phyloP scores from a whole-genome alignment of 305 asterid genomes.

The Fraxinus nigra region DNA sequence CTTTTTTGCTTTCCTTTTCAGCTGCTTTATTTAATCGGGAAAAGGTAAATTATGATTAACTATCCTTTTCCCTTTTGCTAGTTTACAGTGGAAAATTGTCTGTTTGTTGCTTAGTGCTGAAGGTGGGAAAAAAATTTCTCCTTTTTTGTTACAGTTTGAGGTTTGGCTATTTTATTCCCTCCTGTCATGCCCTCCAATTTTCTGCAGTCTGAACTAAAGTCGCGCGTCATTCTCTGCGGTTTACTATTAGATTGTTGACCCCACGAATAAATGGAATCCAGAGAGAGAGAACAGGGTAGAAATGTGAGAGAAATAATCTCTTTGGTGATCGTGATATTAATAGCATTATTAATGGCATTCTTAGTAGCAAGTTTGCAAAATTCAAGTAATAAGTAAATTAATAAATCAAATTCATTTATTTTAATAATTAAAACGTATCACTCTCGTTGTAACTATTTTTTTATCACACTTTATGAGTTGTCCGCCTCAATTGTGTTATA shows the following conservation, averaged over 20 bases:
- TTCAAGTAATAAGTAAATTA: neutral
- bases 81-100: neutral
- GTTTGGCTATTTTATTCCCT: neutral
- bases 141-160: neutral
- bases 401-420: neutral
- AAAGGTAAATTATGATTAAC: neutral
- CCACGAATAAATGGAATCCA: neutral
- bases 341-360: too few relatives aligned
- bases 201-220: neutral
- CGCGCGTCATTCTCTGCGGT: neutral
- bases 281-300: neutral
- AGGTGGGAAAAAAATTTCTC: neutral
- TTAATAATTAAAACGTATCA: neutral
- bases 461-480: neutral
- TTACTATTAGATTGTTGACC: neutral
- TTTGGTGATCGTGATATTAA: neutral
- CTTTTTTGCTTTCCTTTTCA: constrained; percentile 9
- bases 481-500: too few relatives aligned
- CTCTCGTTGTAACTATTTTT: neutral
- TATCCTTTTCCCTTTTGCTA: neutral
- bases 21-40: neutral
- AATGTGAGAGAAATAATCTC: too few relatives aligned
- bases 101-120: neutral
- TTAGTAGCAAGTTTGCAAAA: too few relatives aligned
- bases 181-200: neutral